Percentiles rank a stretch among this genome's conserved stretches.
phyloP scores from a whole-genome alignment of 805 yeast species.

The Wickerhamiella parazyma region DNA sequence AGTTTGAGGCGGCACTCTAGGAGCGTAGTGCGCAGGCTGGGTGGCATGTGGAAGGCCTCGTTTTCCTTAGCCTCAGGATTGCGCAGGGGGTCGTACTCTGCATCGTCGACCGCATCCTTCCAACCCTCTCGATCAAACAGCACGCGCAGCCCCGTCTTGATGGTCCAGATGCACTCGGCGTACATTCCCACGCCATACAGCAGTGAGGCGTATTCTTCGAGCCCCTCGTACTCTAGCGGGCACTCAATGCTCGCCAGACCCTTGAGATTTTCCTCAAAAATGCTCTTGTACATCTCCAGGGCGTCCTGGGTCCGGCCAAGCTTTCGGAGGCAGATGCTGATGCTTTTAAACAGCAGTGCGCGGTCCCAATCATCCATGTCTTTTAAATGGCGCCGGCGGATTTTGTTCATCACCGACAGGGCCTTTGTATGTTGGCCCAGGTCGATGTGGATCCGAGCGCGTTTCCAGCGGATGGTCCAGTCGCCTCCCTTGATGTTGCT shows the following conservation, averaged over 20 bases:
- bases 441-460: slow-evolving; percentile 33
- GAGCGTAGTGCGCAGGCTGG: slow-evolving; percentile 74
- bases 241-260: neutral
- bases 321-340: slow-evolving; percentile 15
- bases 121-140: slow-evolving; percentile 58
- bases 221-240: neutral
- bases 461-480: slow-evolving; percentile 61
- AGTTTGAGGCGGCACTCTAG: slow-evolving; percentile 57
- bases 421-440: slow-evolving; percentile 21
- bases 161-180: slow-evolving; percentile 40
- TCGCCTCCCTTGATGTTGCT: slow-evolving; percentile 74
- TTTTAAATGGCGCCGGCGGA: slow-evolving; percentile 15
- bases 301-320: slow-evolving; percentile 16
- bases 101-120: slow-evolving; percentile 53
- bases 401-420: slow-evolving; percentile 17
- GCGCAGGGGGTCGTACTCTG: slow-evolving; percentile 72
- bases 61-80: neutral
- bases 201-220: slow-evolving; percentile 4
- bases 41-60: slow-evolving; percentile 42
- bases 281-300: slow-evolving; percentile 4
- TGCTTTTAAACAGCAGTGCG: slow-evolving; percentile 20
- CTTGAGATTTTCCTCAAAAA: neutral
- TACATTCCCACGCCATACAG: neutral
- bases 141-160: slow-evolving; percentile 71
- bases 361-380: slow-evolving; percentile 35